phyloP scores from a whole-genome alignment of 169 alveolate genomes.

The Sarcocystis neurona region DNA sequence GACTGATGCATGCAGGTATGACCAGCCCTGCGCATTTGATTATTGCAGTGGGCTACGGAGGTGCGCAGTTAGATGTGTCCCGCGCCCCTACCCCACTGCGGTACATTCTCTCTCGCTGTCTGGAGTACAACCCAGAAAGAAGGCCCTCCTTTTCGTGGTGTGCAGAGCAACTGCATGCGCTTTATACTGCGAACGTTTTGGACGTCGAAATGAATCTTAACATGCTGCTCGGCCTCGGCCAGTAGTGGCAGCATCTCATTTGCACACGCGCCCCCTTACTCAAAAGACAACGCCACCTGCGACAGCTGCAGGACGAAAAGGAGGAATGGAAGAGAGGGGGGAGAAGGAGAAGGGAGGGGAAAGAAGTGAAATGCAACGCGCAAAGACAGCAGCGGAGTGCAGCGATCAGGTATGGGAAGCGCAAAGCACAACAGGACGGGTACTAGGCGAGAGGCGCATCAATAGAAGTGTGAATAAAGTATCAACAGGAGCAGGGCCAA shows the following conservation, averaged over 20 bases:
- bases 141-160: constrained; percentile 62
- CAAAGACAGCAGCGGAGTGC: too few species aligned
- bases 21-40: constrained; percentile 49
- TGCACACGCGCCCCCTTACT: too few species aligned
- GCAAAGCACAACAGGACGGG: neutral
- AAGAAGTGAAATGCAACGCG: neutral
- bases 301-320: neutral
- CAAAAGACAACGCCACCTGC: too few species aligned
- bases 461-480: neutral
- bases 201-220: constrained; percentile 56
- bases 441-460: neutral
- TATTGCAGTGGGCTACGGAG: constrained; percentile 63
- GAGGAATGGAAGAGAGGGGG: neutral
- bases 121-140: constrained; percentile 22
- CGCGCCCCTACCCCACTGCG: constrained; percentile 41
- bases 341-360: neutral
- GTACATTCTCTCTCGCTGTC: constrained; percentile 41
- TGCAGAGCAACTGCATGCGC: constrained; percentile 57
- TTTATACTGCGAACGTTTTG: constrained; percentile 48
- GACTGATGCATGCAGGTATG: constrained; percentile 38
- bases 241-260: too few species aligned
- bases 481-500: neutral
- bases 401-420: neutral
- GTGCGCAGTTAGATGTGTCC: constrained; percentile 4
- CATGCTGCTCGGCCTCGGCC: constrained; percentile 50